These are phyloP conservation scores for Nicotiana attenuata DNA, from an alignment of 257 asterid genomes.

Conservation along the genomic window DNA sequence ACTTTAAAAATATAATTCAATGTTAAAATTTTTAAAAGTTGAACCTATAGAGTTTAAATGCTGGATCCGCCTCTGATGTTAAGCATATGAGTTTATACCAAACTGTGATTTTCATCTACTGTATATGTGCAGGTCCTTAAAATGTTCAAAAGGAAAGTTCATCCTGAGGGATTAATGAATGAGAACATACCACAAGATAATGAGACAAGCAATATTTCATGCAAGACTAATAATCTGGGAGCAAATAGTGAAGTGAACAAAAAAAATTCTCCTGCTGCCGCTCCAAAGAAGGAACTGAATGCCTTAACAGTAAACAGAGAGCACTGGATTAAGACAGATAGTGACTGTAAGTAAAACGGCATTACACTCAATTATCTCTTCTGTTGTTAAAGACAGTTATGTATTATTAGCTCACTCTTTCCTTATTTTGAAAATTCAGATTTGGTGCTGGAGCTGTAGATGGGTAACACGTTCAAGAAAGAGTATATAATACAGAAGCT, in stretches of 20 bases:
- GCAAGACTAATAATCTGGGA: not conserved
- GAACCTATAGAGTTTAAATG: too few species aligned
- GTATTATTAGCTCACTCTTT: not conserved
- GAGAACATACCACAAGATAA: conserved; percentile 12
- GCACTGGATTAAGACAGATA: conserved; percentile 41
- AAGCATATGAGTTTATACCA: too few species aligned
- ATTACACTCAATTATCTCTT: not conserved
- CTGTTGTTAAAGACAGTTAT: not conserved
- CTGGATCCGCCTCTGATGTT: too few species aligned
- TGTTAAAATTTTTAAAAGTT: too few species aligned
- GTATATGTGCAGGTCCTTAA: conserved; percentile 21
- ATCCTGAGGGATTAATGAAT: conserved; percentile 19
- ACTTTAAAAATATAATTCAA: too few species aligned
- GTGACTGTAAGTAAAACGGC: conserved; percentile 31
- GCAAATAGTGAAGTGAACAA: not conserved
- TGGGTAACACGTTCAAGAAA: conserved; percentile 2
- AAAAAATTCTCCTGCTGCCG: not conserved
- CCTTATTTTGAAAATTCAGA: conserved; percentile 17
- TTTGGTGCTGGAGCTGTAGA: conserved; percentile 38
- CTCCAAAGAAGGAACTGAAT: conserved; percentile 14
- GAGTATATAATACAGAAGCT: not conserved
- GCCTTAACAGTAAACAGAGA: conserved; percentile 15
- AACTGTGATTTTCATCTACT: not conserved
- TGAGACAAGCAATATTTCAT: not conserved
- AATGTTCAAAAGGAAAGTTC: conserved; percentile 20